Evolutionary conservation across 768 basidiomycete genomes (phyloP), one percentile per base, ranked within the genome.

Genomic region (Macrolepiota fuliginosa): DNA sequence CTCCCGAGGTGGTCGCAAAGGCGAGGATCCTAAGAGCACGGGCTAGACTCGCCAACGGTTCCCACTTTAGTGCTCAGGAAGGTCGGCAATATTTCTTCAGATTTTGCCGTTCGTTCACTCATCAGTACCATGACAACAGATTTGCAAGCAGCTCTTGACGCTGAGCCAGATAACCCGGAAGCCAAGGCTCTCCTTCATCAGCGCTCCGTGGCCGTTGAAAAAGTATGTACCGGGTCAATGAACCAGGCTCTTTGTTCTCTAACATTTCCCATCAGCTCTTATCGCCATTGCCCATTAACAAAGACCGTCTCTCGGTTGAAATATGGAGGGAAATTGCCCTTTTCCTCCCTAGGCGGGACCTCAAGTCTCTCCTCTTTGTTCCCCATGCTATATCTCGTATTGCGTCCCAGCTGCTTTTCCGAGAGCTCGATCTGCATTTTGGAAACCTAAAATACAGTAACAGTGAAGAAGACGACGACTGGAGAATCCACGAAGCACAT

Each of bases 251-350:
- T 49, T 45, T 54, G 46, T 4, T 37, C 54, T 19, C 54, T 61
- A 36, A 27, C 24, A 53, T 52, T 36, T 37, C 25, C 40, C 42
- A n/a, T 11, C 59, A 77, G 76, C 75, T 80, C 56, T 73, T 78
- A 6, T 72, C 76, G 15, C 76, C 80, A 9, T 69, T 73, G 36
- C 69, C 65, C 35, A 64, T 66, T 29, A 77, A 76, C 54, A 80
- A 77, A 17, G 83, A 82, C 40, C 79, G 80, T 19, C 83, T 90
- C 66, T 89, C 88, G 3, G 76, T 77, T 5, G 89, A 91, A 72
- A 83, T 90, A 55, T 91, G 89, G 89, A 77, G 85, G 37, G 84
- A 89, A 68, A 84, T 91, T 40, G 87, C 83, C 0, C 72, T 79
- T 4, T 85, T 79, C 66, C 79, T 91, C 4, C 84, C 88, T 0